A percentile compares a stretch with the other conserved stretches of the same genome.
phyloP scores from a whole-genome alignment of 805 yeast species.

The Saccharomyces kudriavzevii region DNA sequence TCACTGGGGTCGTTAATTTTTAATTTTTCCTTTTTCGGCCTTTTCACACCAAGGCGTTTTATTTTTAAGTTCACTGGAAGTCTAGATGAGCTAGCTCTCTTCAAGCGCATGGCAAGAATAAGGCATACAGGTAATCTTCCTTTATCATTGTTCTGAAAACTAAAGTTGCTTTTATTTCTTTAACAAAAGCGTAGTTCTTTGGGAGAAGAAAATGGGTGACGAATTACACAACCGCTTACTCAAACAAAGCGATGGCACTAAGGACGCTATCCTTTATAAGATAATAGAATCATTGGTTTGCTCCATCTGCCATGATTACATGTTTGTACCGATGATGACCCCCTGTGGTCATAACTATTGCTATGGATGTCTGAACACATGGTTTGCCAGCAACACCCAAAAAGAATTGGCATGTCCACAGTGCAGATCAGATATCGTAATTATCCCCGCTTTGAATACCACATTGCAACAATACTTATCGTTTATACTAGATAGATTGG shows the following conservation, averaged over 20 bases:
- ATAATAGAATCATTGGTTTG: slow-evolving; percentile 35
- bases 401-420: slow-evolving; percentile 58
- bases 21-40: not conserved
- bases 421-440: slow-evolving; percentile 45
- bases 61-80: not conserved
- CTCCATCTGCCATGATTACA: slow-evolving; percentile 59
- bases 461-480: slow-evolving; percentile 41
- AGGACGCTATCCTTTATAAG: not conserved
- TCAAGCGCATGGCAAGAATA: not conserved
- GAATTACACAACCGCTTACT: not conserved
- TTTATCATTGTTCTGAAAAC: not conserved
- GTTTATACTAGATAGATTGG: slow-evolving; percentile 32
- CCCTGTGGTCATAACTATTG: slow-evolving; percentile 72
- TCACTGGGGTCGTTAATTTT: slow-evolving; percentile 44
- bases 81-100: not conserved
- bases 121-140: not conserved
- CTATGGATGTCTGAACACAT: slow-evolving; percentile 52
- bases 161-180: not conserved
- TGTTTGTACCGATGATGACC: slow-evolving; percentile 56
- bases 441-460: slow-evolving; percentile 47
- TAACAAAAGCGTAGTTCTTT: not conserved
- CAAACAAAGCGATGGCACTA: not conserved
- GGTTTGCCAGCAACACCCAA: slow-evolving; percentile 41
- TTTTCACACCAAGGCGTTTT: not conserved
- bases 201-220: not conserved